Evolutionary conservation across 257 asterid genomes (phyloP), one percentile per base, ranked within the genome.

Genomic region (Solanum tarijense): DNA sequence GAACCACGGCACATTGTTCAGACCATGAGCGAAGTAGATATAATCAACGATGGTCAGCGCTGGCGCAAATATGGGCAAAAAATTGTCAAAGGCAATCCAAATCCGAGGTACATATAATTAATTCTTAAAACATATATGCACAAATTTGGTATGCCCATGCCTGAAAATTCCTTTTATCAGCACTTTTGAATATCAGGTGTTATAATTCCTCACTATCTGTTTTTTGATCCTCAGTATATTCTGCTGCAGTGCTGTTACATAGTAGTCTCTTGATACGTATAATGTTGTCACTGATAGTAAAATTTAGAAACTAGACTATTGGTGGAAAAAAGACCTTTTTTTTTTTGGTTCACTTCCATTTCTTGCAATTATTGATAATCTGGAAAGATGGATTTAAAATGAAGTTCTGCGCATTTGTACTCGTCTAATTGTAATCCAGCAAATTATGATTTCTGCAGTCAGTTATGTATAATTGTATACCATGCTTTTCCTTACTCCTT

Each of bases 61-160:
- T 95, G 99, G 99, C 98, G 99, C 89, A 96, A 96, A 89, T 96
- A 96, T 83, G 99, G 99, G 85, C 99, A 96, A 94, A 96, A 96
- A 91, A 90, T 95, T 90, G 98, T 96, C 27, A 95, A 96, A 92
- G 99, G 99, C 89, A 96, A 94, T 92, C 97, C 96, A 58, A 94
- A 96, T 87, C 99, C 99, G 23, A 94, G 99, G 99, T 96, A 94
- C 72, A 65, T 83, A 14, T 38, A n/a, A 1, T 75, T 46, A n/a
- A 16, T 41, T 13, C 66, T 48, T 31, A n/a, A 8, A 81, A 48
- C 41, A 5, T 48, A 18, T 48, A 29, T 46, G 55, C 23, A 48
- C 68, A 43, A 46, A 43, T 79, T 16, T 79, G 38, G 27, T 79
- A 46, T 81, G 68, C 68, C 66, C 60, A 31, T 81, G 66, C 38